Percentiles rank a stretch among this genome's conserved stretches.
Evolutionary conservation across 78 protist species (phyloP).

Genomic region (Polysphondylium violaceum): DNA sequence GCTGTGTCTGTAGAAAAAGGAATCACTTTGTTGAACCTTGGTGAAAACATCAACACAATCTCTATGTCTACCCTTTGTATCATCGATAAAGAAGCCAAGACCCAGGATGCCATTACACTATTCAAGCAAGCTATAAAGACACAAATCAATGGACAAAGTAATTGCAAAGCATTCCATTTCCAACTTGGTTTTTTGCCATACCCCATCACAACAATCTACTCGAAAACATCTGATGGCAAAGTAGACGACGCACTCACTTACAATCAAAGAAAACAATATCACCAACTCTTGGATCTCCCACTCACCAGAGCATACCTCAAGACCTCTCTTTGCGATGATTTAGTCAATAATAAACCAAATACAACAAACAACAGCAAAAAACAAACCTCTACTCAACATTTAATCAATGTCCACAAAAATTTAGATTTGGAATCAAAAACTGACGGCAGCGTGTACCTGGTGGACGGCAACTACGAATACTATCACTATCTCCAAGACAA

Average conservation of each 20-base stretch:
- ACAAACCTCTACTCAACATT: not conserved
- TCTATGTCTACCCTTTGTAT: not conserved
- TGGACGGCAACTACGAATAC: constrained; percentile 87
- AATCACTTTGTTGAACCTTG: too few species aligned
- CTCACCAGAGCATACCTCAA: constrained; percentile 33
- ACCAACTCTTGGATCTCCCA: constrained; percentile 16
- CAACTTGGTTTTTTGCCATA: constrained; percentile 25
- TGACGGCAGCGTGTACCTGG: constrained; percentile 51
- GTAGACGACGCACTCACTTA: not conserved
- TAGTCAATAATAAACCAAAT: not conserved
- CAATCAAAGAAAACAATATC: constrained; percentile 37
- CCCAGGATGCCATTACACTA: not conserved
- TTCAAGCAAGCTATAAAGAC: not conserved
- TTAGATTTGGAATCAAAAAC: constrained; percentile 1
- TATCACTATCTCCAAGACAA: constrained; percentile 87
- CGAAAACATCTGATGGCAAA: not conserved
- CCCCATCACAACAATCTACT: constrained; percentile 30
- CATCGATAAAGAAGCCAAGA: not conserved
- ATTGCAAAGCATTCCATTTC: constrained; percentile 17
- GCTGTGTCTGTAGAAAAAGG: too few species aligned
- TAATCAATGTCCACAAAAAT: constrained; percentile 35
- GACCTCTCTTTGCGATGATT: not conserved
- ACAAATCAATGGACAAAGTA: not conserved
- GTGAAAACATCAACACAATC: not conserved
- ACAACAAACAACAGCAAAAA: not conserved